phyloP scores from a whole-genome alignment of 1,284 basidiomycete species.

The Phylloboletellus chloephorus region DNA sequence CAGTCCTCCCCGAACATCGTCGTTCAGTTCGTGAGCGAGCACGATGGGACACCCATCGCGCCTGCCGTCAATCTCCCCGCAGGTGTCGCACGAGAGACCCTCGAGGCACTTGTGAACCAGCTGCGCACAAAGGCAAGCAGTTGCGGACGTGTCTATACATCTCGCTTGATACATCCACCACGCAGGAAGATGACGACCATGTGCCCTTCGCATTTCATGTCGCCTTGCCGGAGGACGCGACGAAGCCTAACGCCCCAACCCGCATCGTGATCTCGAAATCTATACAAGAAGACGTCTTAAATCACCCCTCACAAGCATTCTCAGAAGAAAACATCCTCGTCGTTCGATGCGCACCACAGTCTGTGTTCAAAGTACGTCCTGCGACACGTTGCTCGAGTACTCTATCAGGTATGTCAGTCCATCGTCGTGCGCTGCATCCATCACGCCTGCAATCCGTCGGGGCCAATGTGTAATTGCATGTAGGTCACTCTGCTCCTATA shows the following conservation, averaged over 20 bases:
- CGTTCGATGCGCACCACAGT: conserved; percentile 89
- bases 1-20: conserved; percentile 65
- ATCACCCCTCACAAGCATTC: conserved; percentile 65
- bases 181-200: conserved; percentile 71
- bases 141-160: not conserved
- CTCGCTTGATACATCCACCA: conserved; percentile 5
- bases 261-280: conserved; percentile 77
- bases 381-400: conserved; percentile 93
- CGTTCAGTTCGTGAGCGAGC: conserved; percentile 87
- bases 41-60: conserved; percentile 75
- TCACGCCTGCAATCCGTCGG: conserved; percentile 5
- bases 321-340: conserved; percentile 85
- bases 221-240: conserved; percentile 52
- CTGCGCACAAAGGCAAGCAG: conserved; percentile 61
- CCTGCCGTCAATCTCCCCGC: conserved; percentile 86
- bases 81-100: conserved; percentile 76
- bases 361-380: conserved; percentile 91
- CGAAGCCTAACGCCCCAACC: conserved; percentile 56
- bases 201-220: conserved; percentile 89
- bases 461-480: conserved; percentile 4
- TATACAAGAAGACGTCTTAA: conserved; percentile 73
- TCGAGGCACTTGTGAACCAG: conserved; percentile 85
- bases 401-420: conserved; percentile 59
- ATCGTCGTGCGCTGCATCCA: conserved; percentile 12
- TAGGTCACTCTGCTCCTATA: conserved; percentile 90